Conservation (phyloP, 768 basidiomycete species). For the Auricularia heimuer region DNA sequence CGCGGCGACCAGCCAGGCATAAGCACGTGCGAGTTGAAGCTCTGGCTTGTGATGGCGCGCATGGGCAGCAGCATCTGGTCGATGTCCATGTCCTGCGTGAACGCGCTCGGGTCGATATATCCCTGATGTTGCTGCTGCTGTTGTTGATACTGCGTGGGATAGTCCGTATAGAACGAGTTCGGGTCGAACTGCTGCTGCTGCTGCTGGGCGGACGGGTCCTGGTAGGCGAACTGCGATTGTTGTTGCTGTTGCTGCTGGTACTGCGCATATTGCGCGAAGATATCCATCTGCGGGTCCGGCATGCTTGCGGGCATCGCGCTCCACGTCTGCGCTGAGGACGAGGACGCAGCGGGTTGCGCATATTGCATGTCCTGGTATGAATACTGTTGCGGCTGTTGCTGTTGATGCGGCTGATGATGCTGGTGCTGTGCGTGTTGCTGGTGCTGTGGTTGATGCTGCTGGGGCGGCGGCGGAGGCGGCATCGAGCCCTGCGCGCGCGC, state of each 20-base stretch:
- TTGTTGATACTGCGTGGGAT: not conserved
- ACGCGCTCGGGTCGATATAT: not conserved
- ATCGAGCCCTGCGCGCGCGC: not conserved
- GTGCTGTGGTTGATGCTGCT: not conserved
- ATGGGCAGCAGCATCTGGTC: not conserved
- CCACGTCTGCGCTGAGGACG: not conserved
- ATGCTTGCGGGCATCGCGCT: not conserved
- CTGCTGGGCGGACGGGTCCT: not conserved
- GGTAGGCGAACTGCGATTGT: not conserved
- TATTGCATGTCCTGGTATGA: not conserved
- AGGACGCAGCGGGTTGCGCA: not conserved
- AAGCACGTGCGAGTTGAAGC: not conserved
- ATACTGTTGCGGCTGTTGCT: not conserved
- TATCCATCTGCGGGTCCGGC: not conserved
- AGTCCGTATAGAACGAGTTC: not conserved
- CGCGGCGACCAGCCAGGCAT: not conserved
- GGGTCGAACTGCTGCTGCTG: not conserved
- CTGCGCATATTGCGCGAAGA: not conserved
- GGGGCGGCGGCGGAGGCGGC: not conserved
- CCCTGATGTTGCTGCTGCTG: not conserved
- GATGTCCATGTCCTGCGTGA: not conserved
- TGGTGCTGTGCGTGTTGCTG: not conserved
- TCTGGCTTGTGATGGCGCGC: not conserved
- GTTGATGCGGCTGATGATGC: not conserved
- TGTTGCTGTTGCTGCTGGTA: not conserved